Evolutionary conservation across 1,139 yeast species (phyloP).

Genomic region (Scheffersomyces stambukii): DNA sequence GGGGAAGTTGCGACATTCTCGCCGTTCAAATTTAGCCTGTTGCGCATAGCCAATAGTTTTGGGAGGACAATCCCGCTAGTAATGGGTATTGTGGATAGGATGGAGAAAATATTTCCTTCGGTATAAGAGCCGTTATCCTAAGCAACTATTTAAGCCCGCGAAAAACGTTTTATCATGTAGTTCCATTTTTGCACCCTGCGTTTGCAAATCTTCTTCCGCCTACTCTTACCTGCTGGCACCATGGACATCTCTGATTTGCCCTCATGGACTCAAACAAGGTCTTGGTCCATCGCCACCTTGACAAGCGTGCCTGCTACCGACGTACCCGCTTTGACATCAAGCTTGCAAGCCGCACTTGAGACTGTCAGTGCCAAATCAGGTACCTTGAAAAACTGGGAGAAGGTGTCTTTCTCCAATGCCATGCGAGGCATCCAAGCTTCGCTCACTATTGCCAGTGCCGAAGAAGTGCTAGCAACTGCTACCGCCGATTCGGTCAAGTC

Average conservation of each 20-base stretch:
- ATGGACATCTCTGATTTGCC: constrained; percentile 6
- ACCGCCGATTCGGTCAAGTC: constrained; percentile 23
- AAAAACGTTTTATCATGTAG: not conserved
- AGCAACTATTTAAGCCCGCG: not conserved
- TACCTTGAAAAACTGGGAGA: constrained; percentile 9
- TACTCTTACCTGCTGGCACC: too few relatives aligned
- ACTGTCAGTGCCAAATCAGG: constrained; percentile 15
- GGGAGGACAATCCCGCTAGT: too few relatives aligned
- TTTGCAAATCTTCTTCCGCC: too few relatives aligned
- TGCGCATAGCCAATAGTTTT: too few relatives aligned
- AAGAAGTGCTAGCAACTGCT: constrained; percentile 35
- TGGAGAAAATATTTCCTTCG: too few relatives aligned
- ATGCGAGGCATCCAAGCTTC: constrained; percentile 40
- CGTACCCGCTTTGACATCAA: constrained; percentile 14
- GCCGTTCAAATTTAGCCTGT: too few relatives aligned
- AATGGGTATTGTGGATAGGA: too few relatives aligned
- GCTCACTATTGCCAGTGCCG: constrained; percentile 25
- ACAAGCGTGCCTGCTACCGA: constrained; percentile 14
- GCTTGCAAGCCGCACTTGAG: constrained; percentile 9
- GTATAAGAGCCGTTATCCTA: too few relatives aligned
- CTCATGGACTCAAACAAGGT: constrained; percentile 10
- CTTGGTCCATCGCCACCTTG: constrained; percentile 9
- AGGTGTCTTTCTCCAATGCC: constrained; percentile 18
- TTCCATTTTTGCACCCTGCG: too few relatives aligned
- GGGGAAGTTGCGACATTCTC: too few relatives aligned